Evolutionary conservation across 1,139 yeast species (phyloP).

Genomic region (Protomyces inundatus): DNA sequence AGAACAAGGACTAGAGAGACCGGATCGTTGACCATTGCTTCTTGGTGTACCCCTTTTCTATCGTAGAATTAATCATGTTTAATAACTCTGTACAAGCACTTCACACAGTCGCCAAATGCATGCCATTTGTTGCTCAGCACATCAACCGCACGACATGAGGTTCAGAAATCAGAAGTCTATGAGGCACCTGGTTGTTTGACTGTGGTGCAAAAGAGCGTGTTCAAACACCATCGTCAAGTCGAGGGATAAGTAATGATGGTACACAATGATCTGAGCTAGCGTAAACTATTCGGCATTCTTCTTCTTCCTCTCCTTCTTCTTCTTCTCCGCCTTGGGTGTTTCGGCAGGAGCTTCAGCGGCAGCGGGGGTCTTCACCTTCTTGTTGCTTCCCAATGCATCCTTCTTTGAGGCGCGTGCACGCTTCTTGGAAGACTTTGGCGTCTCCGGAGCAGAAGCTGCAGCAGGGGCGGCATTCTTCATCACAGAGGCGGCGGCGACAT

Average conservation of each 20-base stretch:
- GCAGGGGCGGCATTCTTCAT: constrained; percentile 16
- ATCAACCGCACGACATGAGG: no score
- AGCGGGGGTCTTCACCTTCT: neutral
- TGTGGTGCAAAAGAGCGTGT: no score
- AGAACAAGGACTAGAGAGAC: constrained; percentile 1
- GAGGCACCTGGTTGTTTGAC: no score
- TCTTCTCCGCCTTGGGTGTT: constrained; percentile 28
- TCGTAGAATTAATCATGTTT: neutral
- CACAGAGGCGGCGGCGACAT: constrained; percentile 23
- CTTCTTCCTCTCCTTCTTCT: constrained; percentile 24
- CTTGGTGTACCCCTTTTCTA: neutral
- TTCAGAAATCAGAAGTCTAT: no score
- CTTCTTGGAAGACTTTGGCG: constrained; percentile 10
- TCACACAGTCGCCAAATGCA: no score
- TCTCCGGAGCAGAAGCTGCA: constrained; percentile 1
- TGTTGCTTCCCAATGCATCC: constrained; percentile 1
- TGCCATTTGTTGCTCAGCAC: no score
- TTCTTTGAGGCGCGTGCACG: constrained; percentile 1
- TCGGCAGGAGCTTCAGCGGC: neutral
- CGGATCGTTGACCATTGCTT: neutral
- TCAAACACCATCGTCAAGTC: no score
- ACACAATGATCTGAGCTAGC: no score
- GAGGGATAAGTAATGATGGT: no score
- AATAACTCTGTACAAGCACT: no score
- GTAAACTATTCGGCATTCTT: constrained; percentile 1